A percentile compares a stretch with the other conserved stretches of the same genome.
These are phyloP conservation scores for Rhododendron kiyosumense DNA, from an alignment of 148 eudicot genomes.

Conservation along the genomic window DNA sequence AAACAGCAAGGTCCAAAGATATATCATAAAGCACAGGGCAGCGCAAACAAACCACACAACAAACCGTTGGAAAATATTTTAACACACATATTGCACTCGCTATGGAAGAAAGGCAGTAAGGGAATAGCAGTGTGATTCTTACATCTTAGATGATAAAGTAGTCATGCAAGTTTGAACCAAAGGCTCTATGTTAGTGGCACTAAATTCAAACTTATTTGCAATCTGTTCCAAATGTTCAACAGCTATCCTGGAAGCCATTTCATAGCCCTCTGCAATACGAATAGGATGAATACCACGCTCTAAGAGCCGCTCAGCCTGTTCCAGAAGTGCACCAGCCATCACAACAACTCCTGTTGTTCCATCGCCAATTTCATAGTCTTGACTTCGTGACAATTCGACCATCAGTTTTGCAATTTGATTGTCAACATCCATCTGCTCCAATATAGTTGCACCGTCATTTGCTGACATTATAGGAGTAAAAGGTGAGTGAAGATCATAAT, in stretches of 20 bases:
- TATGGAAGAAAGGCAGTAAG: background rate
- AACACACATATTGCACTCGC: background rate
- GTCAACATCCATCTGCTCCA: constrained; percentile 97
- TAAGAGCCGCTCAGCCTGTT: constrained; percentile 75
- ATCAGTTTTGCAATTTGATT: constrained; percentile 93
- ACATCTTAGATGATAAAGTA: constrained; percentile 89
- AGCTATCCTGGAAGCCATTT: constrained; percentile 80
- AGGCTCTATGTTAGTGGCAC: constrained; percentile 49
- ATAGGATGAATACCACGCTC: constrained; percentile 99
- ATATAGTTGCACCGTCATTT: constrained; percentile 96
- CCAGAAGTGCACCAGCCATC: constrained; percentile 89
- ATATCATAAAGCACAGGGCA: background rate
- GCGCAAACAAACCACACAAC: background rate
- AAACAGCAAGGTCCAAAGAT: background rate
- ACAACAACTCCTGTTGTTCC: constrained; percentile 27
- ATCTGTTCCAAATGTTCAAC: constrained; percentile 76
- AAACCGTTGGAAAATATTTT: background rate
- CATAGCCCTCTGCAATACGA: constrained; percentile 90
- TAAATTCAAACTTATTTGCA: constrained; percentile 74
- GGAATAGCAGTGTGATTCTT: constrained; percentile 19
- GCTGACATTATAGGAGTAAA: constrained; percentile 34
- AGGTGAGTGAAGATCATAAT: constrained; percentile 7
- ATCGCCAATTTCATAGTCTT: constrained; percentile 97
- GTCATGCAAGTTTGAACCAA: constrained; percentile 97
- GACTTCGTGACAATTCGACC: constrained; percentile 95